Percentiles rank a stretch among this genome's conserved stretches.
These are phyloP conservation scores for Capsella rubella DNA, from an alignment of 441 rosid species.

Conservation along the genomic window DNA sequence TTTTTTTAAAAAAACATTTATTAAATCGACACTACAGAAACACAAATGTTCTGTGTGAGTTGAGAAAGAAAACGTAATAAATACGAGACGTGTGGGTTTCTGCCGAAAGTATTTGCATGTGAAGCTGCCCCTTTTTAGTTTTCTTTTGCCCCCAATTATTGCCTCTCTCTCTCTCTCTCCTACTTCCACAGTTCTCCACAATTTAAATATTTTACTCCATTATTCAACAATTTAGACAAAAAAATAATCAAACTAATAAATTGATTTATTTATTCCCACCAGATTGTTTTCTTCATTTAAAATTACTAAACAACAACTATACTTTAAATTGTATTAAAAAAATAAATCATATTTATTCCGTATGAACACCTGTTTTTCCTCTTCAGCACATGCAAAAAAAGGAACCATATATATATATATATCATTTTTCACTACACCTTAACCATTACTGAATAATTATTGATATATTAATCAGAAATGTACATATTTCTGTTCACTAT, in stretches of 20 bases:
- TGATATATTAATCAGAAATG: constrained; percentile 17
- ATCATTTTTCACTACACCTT: background rate
- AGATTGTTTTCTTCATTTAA: background rate
- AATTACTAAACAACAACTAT: background rate
- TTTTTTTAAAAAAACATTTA: too few relatives aligned
- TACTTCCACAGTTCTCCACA: background rate
- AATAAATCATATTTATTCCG: background rate
- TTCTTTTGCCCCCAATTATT: constrained; percentile 36
- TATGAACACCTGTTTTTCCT: constrained; percentile 31
- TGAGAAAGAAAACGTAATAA: constrained; percentile 9
- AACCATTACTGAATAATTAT: background rate
- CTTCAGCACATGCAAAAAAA: constrained; percentile 37
- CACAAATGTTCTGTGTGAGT: too few relatives aligned
- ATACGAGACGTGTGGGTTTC: constrained; percentile 34
- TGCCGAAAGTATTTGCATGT: constrained; percentile 39
- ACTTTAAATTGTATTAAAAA: background rate
- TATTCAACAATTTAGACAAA: background rate
- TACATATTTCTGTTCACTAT: constrained; percentile 11
- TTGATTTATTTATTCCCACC: background rate
- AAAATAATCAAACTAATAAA: background rate
- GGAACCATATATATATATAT: background rate
- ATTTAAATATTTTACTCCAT: background rate
- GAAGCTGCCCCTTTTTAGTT: constrained; percentile 26
- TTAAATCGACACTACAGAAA: too few relatives aligned
- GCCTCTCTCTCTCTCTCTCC: background rate